Base-by-base conservation (phyloP, 2,329 filamentous ascomycete species). In the Gyromitra esculenta region DNA sequence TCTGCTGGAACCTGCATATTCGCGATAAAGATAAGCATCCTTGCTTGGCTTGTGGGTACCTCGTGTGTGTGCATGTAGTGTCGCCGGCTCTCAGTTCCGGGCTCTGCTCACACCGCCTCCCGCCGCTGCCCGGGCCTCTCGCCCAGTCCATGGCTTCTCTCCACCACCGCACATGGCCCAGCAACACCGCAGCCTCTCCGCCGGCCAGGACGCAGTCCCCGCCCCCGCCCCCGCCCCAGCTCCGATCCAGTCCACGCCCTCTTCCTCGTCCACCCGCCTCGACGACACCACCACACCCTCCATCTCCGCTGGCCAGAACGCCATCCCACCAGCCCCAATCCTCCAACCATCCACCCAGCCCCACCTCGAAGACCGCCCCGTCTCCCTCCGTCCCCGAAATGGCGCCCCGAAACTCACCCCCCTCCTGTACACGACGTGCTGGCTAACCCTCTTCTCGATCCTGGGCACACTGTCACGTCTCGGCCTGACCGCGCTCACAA, bases 391-490 rank as follows among this genome's bases (percentile, higher is more conserved):
- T 11, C 37, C 52, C 18, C 45, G 15, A 43, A 48, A 1, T 21
- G 31, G 21, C 31, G 15, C 15, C 2, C 37, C 18, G 13, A 41
- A 56, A 1, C 15, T 3, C 15, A 39, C 64, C 45, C 72, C 67
- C 13, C 31, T 69, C 18, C 41, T 75, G 8, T 45, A 70, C 7
- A 73, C 72, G n/a, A 50, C 13, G 76, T 94, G 92, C 0, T 93
- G 97, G 83, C 88, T 97, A 31, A 86, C 96, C 75, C 87, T 97
- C 81, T 97, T 97, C 84, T 90, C 94, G 18, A 87, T 97, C 18
- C 84, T 95, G 50, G 95, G 95, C 45, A 96, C 94, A 0, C 87
- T 97, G 35, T 92, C 93, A 0, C 89, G 95, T 9, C 85, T 97
- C 0, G 94, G 94, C 2, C 84, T 97, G 6, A 89, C 94, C 81